Conservation (phyloP, 495 filamentous ascomycete species). For the Evernia prunastri region DNA sequence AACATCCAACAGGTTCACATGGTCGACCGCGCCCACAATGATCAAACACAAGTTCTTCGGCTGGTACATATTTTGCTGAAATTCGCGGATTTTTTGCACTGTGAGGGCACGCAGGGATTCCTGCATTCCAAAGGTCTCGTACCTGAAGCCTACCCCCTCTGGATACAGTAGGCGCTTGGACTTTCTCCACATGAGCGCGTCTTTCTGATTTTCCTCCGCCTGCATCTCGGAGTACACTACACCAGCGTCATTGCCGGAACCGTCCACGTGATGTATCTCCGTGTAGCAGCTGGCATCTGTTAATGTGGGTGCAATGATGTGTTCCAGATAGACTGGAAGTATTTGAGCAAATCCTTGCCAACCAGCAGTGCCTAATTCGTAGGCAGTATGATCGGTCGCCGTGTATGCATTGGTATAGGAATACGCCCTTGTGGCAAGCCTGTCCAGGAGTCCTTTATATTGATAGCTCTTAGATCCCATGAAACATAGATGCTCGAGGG, state of each 20-base stretch:
- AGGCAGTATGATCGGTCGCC: slow-evolving; percentile 82
- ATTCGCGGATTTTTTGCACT: slow-evolving; percentile 80
- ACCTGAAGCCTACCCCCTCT: slow-evolving; percentile 82
- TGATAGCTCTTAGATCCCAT: slow-evolving; percentile 94
- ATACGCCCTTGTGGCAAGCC: slow-evolving; percentile 86
- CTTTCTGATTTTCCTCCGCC: slow-evolving; percentile 74
- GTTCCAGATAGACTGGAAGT: slow-evolving; percentile 90
- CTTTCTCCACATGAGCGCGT: slow-evolving; percentile 76
- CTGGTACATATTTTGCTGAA: slow-evolving; percentile 97
- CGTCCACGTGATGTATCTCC: slow-evolving; percentile 94
- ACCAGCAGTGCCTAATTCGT: slow-evolving; percentile 87
- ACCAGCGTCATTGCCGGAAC: slow-evolving; percentile 86
- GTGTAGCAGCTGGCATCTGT: slow-evolving; percentile 92
- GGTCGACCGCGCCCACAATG: slow-evolving; percentile 83
- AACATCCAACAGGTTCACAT: slow-evolving; percentile 68
- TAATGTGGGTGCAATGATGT: slow-evolving; percentile 82
- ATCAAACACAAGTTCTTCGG: slow-evolving; percentile 90
- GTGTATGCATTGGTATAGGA: slow-evolving; percentile 97
- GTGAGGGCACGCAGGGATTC: slow-evolving; percentile 78
- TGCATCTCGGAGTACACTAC: slow-evolving; percentile 99
- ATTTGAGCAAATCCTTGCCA: slow-evolving; percentile 96
- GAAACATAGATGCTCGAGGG: slow-evolving; percentile 91
- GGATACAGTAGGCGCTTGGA: slow-evolving; percentile 78
- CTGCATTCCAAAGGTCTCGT: slow-evolving; percentile 97
- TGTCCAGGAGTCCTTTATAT: slow-evolving; percentile 93